Conservation (phyloP, 306 rosid species). For the Vachellia pachyceras region DNA sequence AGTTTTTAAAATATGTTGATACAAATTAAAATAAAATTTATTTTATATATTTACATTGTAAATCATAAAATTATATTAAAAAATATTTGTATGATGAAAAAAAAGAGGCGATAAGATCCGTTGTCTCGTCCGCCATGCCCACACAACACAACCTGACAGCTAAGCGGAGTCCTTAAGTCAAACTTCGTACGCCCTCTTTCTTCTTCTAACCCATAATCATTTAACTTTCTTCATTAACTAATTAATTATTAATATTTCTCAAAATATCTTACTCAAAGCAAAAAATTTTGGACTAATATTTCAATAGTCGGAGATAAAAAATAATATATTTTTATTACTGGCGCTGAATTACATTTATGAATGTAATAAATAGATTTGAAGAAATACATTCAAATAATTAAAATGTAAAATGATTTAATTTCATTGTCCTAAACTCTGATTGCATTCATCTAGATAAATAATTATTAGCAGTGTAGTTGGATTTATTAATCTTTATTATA, state of each 20-base stretch:
- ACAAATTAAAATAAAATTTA: no score
- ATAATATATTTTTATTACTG: no score
- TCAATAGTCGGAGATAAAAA: no score
- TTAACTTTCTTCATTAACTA: neutral
- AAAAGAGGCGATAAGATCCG: neutral
- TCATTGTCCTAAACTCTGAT: neutral
- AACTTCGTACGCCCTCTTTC: neutral
- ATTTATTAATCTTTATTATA: no score
- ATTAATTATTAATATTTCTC: neutral
- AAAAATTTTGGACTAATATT: neutral
- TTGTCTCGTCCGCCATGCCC: neutral
- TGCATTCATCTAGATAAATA: neutral
- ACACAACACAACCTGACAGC: slow-evolving; percentile 5
- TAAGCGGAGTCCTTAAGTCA: neutral
- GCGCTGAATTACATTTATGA: no score
- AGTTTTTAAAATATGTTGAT: no score
- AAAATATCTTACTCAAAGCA: neutral
- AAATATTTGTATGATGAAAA: no score
- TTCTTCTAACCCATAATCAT: neutral
- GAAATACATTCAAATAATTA: neutral
- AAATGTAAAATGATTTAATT: neutral
- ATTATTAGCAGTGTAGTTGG: no score
- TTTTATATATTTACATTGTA: no score
- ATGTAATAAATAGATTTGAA: neutral
- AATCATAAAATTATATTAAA: no score